Base-by-base conservation (phyloP, 495 filamentous ascomycete genomes). In the Penicillium odoratum region DNA sequence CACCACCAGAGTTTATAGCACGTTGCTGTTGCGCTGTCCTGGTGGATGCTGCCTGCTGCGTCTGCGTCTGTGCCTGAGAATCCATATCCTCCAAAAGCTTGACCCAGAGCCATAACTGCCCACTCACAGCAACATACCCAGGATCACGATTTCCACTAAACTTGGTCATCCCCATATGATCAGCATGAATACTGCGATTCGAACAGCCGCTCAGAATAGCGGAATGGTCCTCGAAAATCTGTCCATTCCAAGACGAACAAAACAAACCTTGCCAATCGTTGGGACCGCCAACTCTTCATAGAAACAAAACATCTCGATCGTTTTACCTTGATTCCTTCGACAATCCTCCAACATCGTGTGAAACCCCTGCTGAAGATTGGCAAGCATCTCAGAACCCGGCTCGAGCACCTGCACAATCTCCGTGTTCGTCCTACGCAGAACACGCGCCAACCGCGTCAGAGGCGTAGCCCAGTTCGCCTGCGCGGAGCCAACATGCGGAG, bases 161-260 rank as follows among this genome's bases (percentile, higher is more conserved):
- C 15, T 43, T 43, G 9, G 44, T 56, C n/a, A 56, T 56, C 30
- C 34, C 29, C 53, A 56, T 56, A 21, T 56, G 53, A 31, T 48
- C 50, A 25, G 18, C 33, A 25, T 53, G 30, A 26, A 52, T 57
- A 47, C 48, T 46, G 6, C 48, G 55, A 47, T 38, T 51, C 5
- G 38, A 16, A 38, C 25, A 51, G 38, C 13, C 31, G 40, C 21
- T 56, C 11, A 56, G 31, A 48, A 56, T 48, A 15, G 53, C 55
- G 13, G 55, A 57, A 21, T 51, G 36, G 29, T 47, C 40, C 8
- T 40, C 47, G 0, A 57, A 40, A 38, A 51, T 46, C 55, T 57
- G 21, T 15, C 7, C 13, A 5, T 8, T 36, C 6, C 8, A 25
- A 13, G 7, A 7, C 16, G 1, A 16, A 54, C 1, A 31, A 4